Evolutionary conservation across 768 basidiomycete species (phyloP).

Genomic region (Obba rivulosa): DNA sequence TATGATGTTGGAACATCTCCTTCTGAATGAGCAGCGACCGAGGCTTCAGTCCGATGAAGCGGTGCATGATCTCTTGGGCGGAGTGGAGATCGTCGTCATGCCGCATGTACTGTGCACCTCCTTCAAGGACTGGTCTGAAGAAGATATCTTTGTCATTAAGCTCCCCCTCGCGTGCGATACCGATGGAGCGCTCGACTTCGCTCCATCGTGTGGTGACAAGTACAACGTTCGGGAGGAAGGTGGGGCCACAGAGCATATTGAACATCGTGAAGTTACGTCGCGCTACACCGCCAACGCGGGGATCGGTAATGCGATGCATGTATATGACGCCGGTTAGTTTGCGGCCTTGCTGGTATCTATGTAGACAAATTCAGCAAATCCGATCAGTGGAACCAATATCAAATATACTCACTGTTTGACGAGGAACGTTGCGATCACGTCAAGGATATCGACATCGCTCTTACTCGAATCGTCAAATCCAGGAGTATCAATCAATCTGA

Average conservation of each 20-base stretch:
- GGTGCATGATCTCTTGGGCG: constrained; percentile 3
- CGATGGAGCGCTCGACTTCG: constrained; percentile 8
- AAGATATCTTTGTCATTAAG: constrained; percentile 4
- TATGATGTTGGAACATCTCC: constrained; percentile 8
- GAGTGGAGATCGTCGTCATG: constrained; percentile 5
- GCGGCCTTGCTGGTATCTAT: constrained; percentile 7
- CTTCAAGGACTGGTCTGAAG: constrained; percentile 10
- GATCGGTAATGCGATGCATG: constrained; percentile 30
- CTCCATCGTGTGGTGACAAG: constrained; percentile 38
- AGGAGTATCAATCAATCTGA: constrained; percentile 14
- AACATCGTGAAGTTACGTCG: constrained; percentile 31
- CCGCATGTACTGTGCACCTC: constrained; percentile 7
- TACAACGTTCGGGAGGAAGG: constrained; percentile 23
- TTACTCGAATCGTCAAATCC: constrained; percentile 13
- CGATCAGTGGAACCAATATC: background rate
- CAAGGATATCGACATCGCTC: constrained; percentile 2
- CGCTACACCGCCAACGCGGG: constrained; percentile 27
- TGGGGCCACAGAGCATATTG: constrained; percentile 28
- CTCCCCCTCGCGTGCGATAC: constrained; percentile 9
- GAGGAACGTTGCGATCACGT: constrained; percentile 1
- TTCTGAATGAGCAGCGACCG: constrained; percentile 7
- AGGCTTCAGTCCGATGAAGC: background rate
- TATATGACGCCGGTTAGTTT: constrained; percentile 30
- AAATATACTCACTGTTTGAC: background rate
- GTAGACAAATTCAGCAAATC: background rate